A percentile compares a stretch with the other conserved stretches of the same genome.
Conservation (phyloP, 306 rosid species). For the Heteromeles arbutifolia region DNA sequence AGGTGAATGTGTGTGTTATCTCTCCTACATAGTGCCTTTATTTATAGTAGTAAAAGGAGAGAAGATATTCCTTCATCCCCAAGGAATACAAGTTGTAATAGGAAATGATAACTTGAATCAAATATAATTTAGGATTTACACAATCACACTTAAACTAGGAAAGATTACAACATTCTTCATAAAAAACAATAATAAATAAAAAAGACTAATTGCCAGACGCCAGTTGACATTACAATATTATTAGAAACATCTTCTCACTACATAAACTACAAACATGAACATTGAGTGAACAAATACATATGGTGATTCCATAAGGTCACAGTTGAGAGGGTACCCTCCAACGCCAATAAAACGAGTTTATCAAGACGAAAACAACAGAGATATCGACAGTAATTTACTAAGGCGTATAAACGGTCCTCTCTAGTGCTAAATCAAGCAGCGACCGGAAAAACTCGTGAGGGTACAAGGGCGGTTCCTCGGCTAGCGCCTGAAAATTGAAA, state of each 20-base stretch:
- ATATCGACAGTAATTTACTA: neutral
- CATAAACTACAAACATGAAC: neutral
- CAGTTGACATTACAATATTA: neutral
- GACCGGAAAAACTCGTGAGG: slow-evolving; percentile 86
- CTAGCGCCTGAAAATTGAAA: slow-evolving; percentile 61
- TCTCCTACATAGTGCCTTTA: no score
- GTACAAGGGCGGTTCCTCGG: slow-evolving; percentile 84
- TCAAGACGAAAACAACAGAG: slow-evolving; percentile 6
- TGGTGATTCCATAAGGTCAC: neutral
- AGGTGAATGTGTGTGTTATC: no score
- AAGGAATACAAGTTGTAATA: no score
- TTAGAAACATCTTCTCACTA: neutral
- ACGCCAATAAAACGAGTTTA: neutral
- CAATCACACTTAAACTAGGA: no score
- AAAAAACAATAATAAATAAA: no score
- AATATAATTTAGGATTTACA: no score
- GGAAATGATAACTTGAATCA: no score
- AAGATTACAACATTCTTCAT: no score
- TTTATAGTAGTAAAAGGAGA: no score
- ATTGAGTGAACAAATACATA: neutral
- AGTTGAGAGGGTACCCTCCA: neutral
- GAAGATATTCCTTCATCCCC: no score
- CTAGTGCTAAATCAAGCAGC: slow-evolving; percentile 75
- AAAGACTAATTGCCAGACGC: neutral
- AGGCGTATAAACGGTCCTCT: slow-evolving; percentile 36